These are phyloP conservation scores for Verticillium nonalfalfae DNA, from an alignment of 2,329 filamentous ascomycete genomes.

Conservation along the genomic window DNA sequence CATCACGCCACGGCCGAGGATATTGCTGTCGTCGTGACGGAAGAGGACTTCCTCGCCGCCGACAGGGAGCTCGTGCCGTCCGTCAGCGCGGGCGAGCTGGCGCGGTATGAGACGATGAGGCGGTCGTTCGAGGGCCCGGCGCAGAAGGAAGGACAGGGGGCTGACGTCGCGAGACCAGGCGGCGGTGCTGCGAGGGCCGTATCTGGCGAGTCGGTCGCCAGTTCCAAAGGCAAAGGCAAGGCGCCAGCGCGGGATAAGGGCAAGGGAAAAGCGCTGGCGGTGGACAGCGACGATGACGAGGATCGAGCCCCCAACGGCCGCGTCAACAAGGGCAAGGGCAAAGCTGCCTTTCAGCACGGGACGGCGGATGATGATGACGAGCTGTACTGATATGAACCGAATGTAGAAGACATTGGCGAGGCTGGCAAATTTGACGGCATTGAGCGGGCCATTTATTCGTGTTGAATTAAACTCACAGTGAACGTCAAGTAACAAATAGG, in stretches of 20 bases:
- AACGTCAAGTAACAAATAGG: not conserved
- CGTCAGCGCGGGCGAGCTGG: slow-evolving; percentile 85
- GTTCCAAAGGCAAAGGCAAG: slow-evolving; percentile 28
- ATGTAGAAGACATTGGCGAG: not conserved
- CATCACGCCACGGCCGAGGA: slow-evolving; percentile 80
- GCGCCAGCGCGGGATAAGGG: slow-evolving; percentile 26
- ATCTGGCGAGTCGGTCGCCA: slow-evolving; percentile 19
- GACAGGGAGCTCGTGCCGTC: slow-evolving; percentile 84
- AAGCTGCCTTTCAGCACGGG: slow-evolving; percentile 46
- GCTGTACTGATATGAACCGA: slow-evolving; percentile 35
- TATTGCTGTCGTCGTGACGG: slow-evolving; percentile 78
- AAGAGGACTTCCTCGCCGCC: slow-evolving; percentile 80
- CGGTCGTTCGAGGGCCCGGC: slow-evolving; percentile 68
- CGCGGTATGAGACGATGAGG: slow-evolving; percentile 83
- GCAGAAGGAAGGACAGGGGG: slow-evolving; percentile 8
- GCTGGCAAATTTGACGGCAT: not conserved
- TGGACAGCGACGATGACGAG: slow-evolving; percentile 23
- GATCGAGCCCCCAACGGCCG: slow-evolving; percentile 12
- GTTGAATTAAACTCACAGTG: not conserved
- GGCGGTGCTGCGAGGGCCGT: slow-evolving; percentile 9
- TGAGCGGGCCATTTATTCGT: not conserved
- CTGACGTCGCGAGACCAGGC: not conserved
- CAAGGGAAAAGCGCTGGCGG: slow-evolving; percentile 28
- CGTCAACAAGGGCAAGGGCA: slow-evolving; percentile 47
- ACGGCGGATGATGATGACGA: slow-evolving; percentile 52